phyloP scores from a whole-genome alignment of 208 protist genomes.

The Acanthamoeba triangularis region DNA sequence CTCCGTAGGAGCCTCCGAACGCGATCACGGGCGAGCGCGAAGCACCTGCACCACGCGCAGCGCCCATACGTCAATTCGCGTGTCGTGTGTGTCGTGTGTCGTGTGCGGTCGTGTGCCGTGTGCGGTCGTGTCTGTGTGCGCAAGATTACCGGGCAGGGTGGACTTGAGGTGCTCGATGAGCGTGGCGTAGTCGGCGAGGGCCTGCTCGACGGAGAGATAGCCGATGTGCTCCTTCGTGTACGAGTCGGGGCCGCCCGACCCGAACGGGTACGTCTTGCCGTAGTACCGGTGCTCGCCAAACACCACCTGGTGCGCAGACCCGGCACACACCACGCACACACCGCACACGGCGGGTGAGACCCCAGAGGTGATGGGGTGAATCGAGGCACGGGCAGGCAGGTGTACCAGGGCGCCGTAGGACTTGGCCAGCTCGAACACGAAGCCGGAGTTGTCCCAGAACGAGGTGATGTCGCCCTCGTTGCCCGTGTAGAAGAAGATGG shows the following conservation, averaged over 20 bases:
- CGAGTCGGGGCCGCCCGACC: slow-evolving; percentile 68
- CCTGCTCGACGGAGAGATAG: slow-evolving; percentile 77
- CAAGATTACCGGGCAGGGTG: not conserved
- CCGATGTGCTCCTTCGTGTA: slow-evolving; percentile 44
- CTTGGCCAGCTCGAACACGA: slow-evolving; percentile 90
- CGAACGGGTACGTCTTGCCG: slow-evolving; percentile 89
- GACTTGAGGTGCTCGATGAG: slow-evolving; percentile 87
- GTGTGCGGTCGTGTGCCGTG: not conserved
- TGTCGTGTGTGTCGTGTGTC: not conserved
- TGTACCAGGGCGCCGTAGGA: slow-evolving; percentile 88
- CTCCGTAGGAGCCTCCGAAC: slow-evolving; percentile 93
- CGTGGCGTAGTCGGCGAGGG: slow-evolving; percentile 93
- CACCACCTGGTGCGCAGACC: slow-evolving; percentile 70
- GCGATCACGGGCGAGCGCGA: slow-evolving; percentile 87
- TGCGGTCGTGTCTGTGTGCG: not conserved
- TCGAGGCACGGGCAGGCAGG: not conserved
- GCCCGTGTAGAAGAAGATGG: slow-evolving; percentile 79
- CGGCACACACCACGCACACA: not conserved
- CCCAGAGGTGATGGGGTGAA: not conserved
- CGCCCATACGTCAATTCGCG: not conserved
- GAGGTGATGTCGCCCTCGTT: slow-evolving; percentile 82
- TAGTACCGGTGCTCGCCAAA: slow-evolving; percentile 95
- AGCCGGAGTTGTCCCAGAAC: slow-evolving; percentile 84
- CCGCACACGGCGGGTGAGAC: not conserved
- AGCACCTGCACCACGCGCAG: not conserved